These are phyloP conservation scores for Eutrema salsugineum DNA, from an alignment of 441 rosid species.

Conservation along the genomic window DNA sequence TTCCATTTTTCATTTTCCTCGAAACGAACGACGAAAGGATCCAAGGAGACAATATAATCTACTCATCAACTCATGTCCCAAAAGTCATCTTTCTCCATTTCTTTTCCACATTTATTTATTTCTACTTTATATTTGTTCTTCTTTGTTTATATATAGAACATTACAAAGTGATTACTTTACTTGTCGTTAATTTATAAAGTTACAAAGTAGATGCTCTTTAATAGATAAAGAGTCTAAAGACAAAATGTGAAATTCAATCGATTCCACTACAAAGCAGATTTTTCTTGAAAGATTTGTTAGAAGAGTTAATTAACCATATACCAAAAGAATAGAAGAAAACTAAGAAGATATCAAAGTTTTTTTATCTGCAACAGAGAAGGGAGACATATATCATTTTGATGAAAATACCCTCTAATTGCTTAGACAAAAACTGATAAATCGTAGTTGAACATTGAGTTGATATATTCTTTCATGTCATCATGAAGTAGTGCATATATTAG, in stretches of 20 bases:
- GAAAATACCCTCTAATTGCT: no score
- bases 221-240: neutral
- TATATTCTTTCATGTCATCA: no score
- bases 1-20: neutral
- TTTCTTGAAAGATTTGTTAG: no score
- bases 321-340: no score
- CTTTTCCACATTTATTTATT: slow-evolving; percentile 3
- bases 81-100: slow-evolving; percentile 25
- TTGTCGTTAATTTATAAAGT: neutral
- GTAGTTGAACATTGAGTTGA: no score
- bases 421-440: no score
- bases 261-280: neutral
- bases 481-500: no score
- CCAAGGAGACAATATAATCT: slow-evolving; percentile 33
- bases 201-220: slow-evolving; percentile 4
- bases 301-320: no score
- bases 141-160: neutral
- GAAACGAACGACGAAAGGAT: slow-evolving; percentile 27
- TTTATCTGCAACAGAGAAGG: no score
- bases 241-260: neutral
- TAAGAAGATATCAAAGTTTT: no score
- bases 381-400: no score
- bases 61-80: slow-evolving; percentile 8
- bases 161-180: slow-evolving; percentile 8
- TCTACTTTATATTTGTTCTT: neutral